Conservation (phyloP, 139 green algal genomes). For the Monoraphidium neglectum region DNA sequence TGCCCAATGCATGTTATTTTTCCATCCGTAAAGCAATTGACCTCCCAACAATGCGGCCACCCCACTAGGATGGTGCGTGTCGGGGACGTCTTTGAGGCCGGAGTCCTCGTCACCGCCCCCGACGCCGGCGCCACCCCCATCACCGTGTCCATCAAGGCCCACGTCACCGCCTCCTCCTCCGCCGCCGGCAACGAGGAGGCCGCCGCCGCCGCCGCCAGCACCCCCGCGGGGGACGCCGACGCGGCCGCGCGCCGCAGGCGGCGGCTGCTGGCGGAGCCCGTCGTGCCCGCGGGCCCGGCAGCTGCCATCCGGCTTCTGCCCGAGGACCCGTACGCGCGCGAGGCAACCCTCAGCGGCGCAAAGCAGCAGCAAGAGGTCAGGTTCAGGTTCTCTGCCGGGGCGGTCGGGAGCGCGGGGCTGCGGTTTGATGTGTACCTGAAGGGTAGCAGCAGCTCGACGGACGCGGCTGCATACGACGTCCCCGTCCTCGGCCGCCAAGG, state of each 20-base stretch:
- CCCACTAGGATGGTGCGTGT: slow-evolving; percentile 41
- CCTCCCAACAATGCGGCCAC: neutral
- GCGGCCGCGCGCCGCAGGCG: neutral
- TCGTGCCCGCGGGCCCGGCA: neutral
- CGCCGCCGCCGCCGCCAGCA: neutral
- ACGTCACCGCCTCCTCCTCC: neutral
- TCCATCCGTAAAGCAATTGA: no score
- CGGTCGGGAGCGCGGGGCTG: slow-evolving; percentile 26
- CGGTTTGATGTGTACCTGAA: slow-evolving; percentile 29
- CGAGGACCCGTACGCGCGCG: neutral
- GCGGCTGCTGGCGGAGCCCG: neutral
- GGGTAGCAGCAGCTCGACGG: neutral
- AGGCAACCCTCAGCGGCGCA: neutral
- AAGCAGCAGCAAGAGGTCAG: slow-evolving; percentile 36
- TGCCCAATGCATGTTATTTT: no score
- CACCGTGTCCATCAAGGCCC: neutral
- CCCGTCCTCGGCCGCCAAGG: slow-evolving; percentile 43
- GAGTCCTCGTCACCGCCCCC: slow-evolving; percentile 46
- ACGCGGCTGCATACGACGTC: slow-evolving; percentile 24
- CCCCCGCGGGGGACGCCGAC: neutral
- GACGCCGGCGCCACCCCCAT: neutral
- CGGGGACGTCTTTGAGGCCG: slow-evolving; percentile 57
- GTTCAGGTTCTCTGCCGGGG: slow-evolving; percentile 38
- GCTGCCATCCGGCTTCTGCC: neutral
- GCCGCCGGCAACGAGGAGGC: neutral